Evolutionary conservation across 257 asterid species (phyloP), one percentile per base, ranked within the genome.

Genomic region (Gentiana macrophylla): DNA sequence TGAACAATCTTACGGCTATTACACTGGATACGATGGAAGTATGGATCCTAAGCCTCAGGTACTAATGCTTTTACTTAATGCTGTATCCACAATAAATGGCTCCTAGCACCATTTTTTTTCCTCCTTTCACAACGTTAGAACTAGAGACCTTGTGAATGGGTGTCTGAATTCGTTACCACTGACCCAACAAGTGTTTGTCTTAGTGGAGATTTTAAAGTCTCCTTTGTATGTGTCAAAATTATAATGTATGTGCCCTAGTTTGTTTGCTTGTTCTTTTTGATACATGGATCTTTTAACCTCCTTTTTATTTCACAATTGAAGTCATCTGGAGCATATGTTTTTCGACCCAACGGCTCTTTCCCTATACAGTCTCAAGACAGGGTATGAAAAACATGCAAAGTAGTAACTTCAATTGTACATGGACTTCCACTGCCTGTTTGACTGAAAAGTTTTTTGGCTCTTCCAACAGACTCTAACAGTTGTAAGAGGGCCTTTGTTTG

Each of bases 271-370:
- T 4, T 13, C 34, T 33, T 3, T 59, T 0, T 4, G 45, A 37
- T 34, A 37, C 12, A 12, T 24, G 49, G 41, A n/a, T 8, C 6
- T 6, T 13, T n/a, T 37, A 7, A 63, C 52, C 43, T 44, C 32
- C n/a, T 12, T 12, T 50, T 37, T 24, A 9, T 32, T 63, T 50
- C 37, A 44, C 44, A 64, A 41, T 67, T 66, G 56, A 76, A 88
- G 97, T 86, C 95, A 59, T 77, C 95, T 47, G 99, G 99, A 67
- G 99, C 99, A 48, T 92, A 92, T 44, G 6, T 88, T 50, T 92
- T 92, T 60, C 91, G 95, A 45, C 99, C 99, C 34, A 88, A 86
- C 62, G 94, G 94, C 52, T 74, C 86, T 38, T 69, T 64, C 60
- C 60, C 82, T 12, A 57, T 85, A 52, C 70, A 70, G 60, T 55